A percentile compares a stretch with the other conserved stretches of the same genome.
These are phyloP conservation scores for Fraxinus sp. DNA, from an alignment of 305 asterid genomes.

Conservation along the genomic window DNA sequence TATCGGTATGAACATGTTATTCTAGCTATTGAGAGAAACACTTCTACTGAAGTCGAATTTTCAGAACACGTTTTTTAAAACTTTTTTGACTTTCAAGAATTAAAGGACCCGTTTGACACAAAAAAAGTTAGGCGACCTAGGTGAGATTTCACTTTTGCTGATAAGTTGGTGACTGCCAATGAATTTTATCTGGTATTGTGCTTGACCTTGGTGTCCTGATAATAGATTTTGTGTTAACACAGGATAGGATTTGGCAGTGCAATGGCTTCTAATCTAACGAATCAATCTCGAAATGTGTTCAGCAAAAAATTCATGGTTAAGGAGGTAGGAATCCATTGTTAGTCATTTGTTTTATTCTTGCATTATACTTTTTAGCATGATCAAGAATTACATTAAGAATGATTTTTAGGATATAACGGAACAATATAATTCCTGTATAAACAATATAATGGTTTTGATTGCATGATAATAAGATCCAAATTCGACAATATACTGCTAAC, in stretches of 20 bases:
- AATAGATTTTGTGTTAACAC: conserved; percentile 29
- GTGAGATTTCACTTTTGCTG: background rate
- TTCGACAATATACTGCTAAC: background rate
- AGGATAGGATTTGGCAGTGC: conserved; percentile 89
- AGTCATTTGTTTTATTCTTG: background rate
- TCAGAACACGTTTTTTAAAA: background rate
- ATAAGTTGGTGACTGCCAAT: background rate
- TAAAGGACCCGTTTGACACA: background rate
- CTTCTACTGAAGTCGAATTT: background rate
- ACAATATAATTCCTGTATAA: background rate
- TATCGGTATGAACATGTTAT: background rate
- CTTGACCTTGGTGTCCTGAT: conserved; percentile 1
- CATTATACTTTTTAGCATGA: background rate
- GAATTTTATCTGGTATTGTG: background rate
- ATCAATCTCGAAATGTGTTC: conserved; percentile 86
- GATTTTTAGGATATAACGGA: background rate
- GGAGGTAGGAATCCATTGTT: conserved; percentile 43
- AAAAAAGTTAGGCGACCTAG: background rate
- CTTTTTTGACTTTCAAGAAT: background rate
- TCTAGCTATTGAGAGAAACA: too few species aligned
- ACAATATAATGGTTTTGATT: background rate
- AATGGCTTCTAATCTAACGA: conserved; percentile 87
- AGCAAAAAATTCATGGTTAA: conserved; percentile 71
- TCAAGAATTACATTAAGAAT: background rate
- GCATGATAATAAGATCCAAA: background rate